Evolutionary conservation across 192 early-diverging fungal species (phyloP), one percentile per base, ranked within the genome.

Genomic region (Coemansia sp.): DNA sequence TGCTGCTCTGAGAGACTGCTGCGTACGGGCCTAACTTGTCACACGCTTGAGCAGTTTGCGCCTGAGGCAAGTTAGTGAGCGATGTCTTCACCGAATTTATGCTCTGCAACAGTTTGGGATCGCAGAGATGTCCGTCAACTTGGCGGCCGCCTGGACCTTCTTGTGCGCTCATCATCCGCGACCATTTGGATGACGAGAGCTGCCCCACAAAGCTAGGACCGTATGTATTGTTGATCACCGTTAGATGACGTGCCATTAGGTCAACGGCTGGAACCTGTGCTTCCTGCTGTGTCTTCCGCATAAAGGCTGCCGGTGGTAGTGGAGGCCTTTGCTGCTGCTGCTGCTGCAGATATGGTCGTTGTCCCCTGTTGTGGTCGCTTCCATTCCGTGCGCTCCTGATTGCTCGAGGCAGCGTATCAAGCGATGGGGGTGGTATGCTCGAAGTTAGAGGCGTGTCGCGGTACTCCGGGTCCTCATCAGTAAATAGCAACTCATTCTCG

Each of bases 111-210:
- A 73, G 54, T 8, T 7, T 26, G 7, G 60, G 16, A 4, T 73
- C 60, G 32, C 65, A 72, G 7, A 73, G 63, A 7, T 61, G 64
- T 16, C 24, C 12, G 38, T 73, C 64, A 0, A 63, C 23, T 12
- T 26, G 56, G 8, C 76, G 67, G 2, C 76, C 76, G 5, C 68
- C 14, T 30, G 56, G 34, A 28, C 60, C 67, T 7, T 73, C 67
- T 23, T 31, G 31, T n/a, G 65, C 76, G 34, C 66, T 68, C 71
- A 73, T 73, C 71, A 79, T 73, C 10, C 76, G 71, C 23, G 56
- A 49, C 76, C 76, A 79, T 7, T 79, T 60, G 21, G 51, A 27
- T 6, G 64, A 61, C 8, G 61, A 23, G 0, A 78, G 59, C 3
- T 71, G 57, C 22, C 67, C 44, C 24, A 56, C 52, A 32, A 78